Evolutionary conservation across 2,329 filamentous ascomycete genomes (phyloP).

Genomic region (Fusarium goolgardi): DNA sequence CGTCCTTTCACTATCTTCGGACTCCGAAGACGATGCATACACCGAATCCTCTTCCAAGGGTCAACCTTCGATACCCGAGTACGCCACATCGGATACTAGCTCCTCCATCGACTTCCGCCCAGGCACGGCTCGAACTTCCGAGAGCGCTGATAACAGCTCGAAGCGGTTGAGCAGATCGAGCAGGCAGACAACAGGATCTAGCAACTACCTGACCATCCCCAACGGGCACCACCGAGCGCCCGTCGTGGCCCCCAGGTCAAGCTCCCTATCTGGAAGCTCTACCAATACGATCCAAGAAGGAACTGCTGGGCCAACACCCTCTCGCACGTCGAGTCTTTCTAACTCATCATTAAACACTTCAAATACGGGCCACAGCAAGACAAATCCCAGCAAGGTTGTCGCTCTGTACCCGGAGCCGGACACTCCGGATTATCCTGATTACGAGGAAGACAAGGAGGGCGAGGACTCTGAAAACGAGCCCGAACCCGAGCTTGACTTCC

Average conservation of each 20-base stretch:
- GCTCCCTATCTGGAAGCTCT: conserved; percentile 44
- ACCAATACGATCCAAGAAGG: conserved; percentile 43
- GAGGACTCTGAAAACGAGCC: conserved; percentile 28
- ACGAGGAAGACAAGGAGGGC: conserved; percentile 30
- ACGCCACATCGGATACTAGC: conserved; percentile 42
- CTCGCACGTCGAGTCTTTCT: conserved; percentile 53
- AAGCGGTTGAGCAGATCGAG: conserved; percentile 49
- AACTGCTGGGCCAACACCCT: conserved; percentile 39
- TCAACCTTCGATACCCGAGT: conserved; percentile 44
- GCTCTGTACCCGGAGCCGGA: conserved; percentile 51
- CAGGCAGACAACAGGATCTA: conserved; percentile 56
- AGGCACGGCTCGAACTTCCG: conserved; percentile 39
- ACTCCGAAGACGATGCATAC: conserved; percentile 62
- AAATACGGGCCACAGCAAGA: conserved; percentile 49
- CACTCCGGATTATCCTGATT: conserved; percentile 41
- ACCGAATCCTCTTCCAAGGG: conserved; percentile 39
- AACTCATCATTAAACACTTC: conserved; percentile 53
- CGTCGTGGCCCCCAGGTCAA: conserved; percentile 39
- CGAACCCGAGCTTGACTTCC: conserved; percentile 30
- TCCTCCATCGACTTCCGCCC: conserved; percentile 42
- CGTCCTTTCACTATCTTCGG: conserved; percentile 67
- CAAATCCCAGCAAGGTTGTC: conserved; percentile 51
- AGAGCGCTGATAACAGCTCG: conserved; percentile 43
- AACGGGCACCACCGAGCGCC: conserved; percentile 32
- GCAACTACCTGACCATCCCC: conserved; percentile 59